A percentile compares a stretch with the other conserved stretches of the same genome.
Conservation (phyloP, 371 early-diverging fungal species). For the Lichtheimia ramosa region DNA sequence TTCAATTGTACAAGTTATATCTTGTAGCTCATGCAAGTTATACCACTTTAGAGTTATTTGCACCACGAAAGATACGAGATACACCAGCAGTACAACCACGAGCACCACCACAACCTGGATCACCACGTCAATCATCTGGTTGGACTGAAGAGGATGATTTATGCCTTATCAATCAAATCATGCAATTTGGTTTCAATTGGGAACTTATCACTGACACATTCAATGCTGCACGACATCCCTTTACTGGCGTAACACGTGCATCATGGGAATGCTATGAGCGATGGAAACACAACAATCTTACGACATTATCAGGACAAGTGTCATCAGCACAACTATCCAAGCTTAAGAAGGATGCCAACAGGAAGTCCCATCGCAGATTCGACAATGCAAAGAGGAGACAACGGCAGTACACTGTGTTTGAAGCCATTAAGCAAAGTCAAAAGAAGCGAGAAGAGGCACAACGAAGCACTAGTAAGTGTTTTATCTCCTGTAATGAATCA, state of each 20-base stretch:
- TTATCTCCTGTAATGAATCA: not conserved
- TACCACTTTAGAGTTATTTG: conserved; percentile 49
- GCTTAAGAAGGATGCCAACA: conserved; percentile 29
- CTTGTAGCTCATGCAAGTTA: too few relatives aligned
- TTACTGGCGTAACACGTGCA: conserved; percentile 53
- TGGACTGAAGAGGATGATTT: conserved; percentile 78
- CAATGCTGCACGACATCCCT: conserved; percentile 50
- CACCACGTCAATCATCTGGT: conserved; percentile 14
- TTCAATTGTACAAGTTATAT: too few relatives aligned
- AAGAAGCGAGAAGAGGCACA: conserved; percentile 42
- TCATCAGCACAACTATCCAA: conserved; percentile 28
- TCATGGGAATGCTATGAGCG: conserved; percentile 68
- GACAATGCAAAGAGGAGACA: conserved; percentile 41
- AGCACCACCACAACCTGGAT: conserved; percentile 35
- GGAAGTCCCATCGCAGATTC: conserved; percentile 21
- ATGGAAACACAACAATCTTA: conserved; percentile 45
- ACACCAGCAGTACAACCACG: conserved; percentile 41
- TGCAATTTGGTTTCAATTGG: conserved; percentile 71
- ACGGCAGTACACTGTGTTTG: conserved; percentile 43
- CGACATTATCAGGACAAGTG: conserved; percentile 46
- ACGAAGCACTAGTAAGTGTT: conserved; percentile 15
- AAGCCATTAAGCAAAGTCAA: conserved; percentile 51
- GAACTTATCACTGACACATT: conserved; percentile 62
- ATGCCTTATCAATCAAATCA: conserved; percentile 53
- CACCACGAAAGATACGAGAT: conserved; percentile 50